Base-by-base conservation (phyloP, 2,329 filamentous ascomycete species). In the Leptodontidium sp. region DNA sequence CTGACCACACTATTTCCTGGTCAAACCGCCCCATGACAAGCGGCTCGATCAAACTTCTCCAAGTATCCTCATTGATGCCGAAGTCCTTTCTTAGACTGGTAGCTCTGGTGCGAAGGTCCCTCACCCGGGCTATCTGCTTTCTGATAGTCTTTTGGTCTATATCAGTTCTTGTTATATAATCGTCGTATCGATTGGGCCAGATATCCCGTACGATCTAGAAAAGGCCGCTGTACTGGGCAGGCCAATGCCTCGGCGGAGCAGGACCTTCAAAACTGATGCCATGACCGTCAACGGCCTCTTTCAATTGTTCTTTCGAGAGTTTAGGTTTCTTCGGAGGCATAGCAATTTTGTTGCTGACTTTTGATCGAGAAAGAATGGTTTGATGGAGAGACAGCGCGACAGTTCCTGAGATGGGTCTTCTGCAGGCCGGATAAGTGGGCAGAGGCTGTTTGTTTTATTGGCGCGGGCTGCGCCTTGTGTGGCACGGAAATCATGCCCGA, bases 141-240 rank as follows among this genome's bases (percentile, higher is more conserved):
- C 11, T 47, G 45, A 47, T 47, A 14, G 45, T 47, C 45, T 47
- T 47, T 47, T 47, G 45, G 45, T 47, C 45, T 47, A 47, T 47
- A 47, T 47, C 45, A 47, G 45, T 47, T 17, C 45, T 47, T 14
- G 8, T n/a, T 47, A 47, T 47, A 17, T 47, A 47, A 47, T 47
- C 45, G 17, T 47, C 45, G 15, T 47, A n/a, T 47, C 45, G 45
- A 17, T 47, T 47, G 45, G 45, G 7, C 45, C 45, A 47, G 45
- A 47, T 47, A 47, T 47, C 15, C 45, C 45, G 45, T n/a, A 47
- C 15, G 45, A 47, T 14, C 45, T 47, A 14, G 45, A 47, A 47
- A 17, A 47, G 8, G 17, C 15, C 7, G 15, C 45, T 47, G 15
- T 47, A 47, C 15, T 47, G 45, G 45, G 45, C 45, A 47, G 45